Percentiles rank a stretch among this genome's conserved stretches.
phyloP scores from a whole-genome alignment of 352 stramenopile species.

The Phytophthora chlamydospora region DNA sequence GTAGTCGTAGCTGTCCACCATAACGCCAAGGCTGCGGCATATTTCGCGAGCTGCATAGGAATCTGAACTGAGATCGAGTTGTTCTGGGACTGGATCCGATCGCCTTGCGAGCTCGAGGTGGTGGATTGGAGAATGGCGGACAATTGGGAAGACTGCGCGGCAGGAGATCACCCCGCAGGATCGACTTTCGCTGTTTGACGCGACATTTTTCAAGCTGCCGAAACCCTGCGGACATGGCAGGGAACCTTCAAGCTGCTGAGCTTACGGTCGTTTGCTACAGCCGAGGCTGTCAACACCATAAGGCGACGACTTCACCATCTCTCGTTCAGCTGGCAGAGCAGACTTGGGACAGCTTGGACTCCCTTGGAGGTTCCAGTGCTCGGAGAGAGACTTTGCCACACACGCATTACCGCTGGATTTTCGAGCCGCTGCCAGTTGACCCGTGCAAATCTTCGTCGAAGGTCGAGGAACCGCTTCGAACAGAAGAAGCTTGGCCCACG shows the following conservation, averaged over 20 bases:
- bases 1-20: slow-evolving; percentile 11
- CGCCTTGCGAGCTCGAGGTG: slow-evolving; percentile 6
- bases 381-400: neutral
- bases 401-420: slow-evolving; percentile 24
- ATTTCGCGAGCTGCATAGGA: slow-evolving; percentile 16
- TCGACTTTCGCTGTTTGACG: slow-evolving; percentile 16
- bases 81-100: slow-evolving; percentile 1
- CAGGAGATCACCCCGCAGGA: neutral
- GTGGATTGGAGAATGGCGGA: slow-evolving; percentile 28
- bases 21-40: slow-evolving; percentile 3
- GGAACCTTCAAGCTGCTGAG: slow-evolving; percentile 15
- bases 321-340: slow-evolving; percentile 7
- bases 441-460: slow-evolving; percentile 9
- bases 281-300: slow-evolving; percentile 20
- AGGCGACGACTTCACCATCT: slow-evolving; percentile 1
- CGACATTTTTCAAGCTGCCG: slow-evolving; percentile 22
- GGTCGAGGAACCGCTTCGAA: slow-evolving; percentile 25
- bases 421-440: neutral
- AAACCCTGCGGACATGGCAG: slow-evolving; percentile 9
- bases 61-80: neutral
- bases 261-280: slow-evolving; percentile 9
- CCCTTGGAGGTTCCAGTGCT: neutral
- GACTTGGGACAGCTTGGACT: slow-evolving; percentile 2
- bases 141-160: neutral
- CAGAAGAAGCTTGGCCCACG: slow-evolving; percentile 11